Percentiles rank a stretch among this genome's conserved stretches.
Evolutionary conservation across 73 alveolate species (phyloP).

Genomic region (Durusdinium trenchii): DNA sequence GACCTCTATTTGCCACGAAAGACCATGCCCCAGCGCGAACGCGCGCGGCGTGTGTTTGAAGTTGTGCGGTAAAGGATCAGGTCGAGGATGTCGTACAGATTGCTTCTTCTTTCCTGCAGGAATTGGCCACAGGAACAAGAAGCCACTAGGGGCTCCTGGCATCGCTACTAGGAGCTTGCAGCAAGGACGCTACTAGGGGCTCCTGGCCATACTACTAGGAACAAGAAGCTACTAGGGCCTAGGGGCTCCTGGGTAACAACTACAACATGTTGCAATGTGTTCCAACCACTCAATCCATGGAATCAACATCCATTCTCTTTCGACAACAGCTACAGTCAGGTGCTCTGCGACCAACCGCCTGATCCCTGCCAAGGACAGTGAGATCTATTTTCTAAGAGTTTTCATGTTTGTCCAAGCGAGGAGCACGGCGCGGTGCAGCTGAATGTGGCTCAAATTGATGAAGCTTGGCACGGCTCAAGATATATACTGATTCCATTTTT

Average conservation of each 20-base stretch:
- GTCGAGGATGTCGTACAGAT: neutral
- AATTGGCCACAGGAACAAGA: neutral
- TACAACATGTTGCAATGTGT: too few species aligned
- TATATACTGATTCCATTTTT: too few species aligned
- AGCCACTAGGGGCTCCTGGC: too few species aligned
- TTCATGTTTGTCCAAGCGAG: slow-evolving; percentile 66
- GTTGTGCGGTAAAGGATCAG: neutral
- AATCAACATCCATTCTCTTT: neutral
- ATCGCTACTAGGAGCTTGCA: too few species aligned
- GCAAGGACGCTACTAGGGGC: too few species aligned
- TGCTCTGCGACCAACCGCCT: slow-evolving; percentile 95
- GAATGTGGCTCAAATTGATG: slow-evolving; percentile 97
- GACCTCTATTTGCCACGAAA: slow-evolving; percentile 98
- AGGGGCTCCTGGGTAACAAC: neutral
- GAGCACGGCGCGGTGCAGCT: slow-evolving; percentile 98
- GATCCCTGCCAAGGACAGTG: slow-evolving; percentile 71
- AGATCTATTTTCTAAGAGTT: too few species aligned
- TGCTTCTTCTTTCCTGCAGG: neutral
- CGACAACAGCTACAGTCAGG: neutral
- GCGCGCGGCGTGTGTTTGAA: neutral
- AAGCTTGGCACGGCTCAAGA: slow-evolving; percentile 95
- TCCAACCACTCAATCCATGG: neutral
- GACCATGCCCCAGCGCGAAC: slow-evolving; percentile 96
- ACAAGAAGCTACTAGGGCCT: neutral
- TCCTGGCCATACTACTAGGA: too few species aligned